Evolutionary conservation across 208 protist genomes (phyloP), one percentile per base, ranked within the genome.

Genomic region (Wallacemonas sp.): DNA sequence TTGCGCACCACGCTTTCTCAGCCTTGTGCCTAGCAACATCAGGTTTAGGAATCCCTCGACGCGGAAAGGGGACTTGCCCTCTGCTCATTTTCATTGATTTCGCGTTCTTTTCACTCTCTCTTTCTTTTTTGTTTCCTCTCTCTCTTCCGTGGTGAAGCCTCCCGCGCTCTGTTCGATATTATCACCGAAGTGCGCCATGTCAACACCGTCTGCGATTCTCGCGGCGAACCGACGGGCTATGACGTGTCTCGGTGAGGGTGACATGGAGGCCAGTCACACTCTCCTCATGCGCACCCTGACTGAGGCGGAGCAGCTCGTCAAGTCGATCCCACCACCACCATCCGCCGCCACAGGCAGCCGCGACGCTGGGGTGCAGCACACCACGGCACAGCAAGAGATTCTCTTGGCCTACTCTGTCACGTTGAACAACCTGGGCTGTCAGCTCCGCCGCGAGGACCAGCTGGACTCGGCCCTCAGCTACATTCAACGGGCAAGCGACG

Each of bases 401-500:
- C 79, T 89, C 15, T 74, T 90, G 11, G 77, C 68, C 27, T 80
- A 89, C 68, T 82, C 84, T 9, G 62, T 82, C 26, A 91, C 90
- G 22, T 66, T 94, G 14, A 91, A 87, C 71, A 96, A 96, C 46
- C 56, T 93, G 22, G 90, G 90, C 28, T 96, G 87, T 47, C 72
- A 86, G 34, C 79, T 81, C n/a, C 81, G 88, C n/a, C 82, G 85
- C 4, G 73, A 80, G 21, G 75, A 77, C 33, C 30, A 75, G 22
- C 34, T 56, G 3, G 66, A 75, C 1, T 87, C 75, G 3, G 90
- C 90, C 1, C 63, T 91, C 28, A 36, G 42, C 9, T 79, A 68
- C 26, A 68, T 96, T 3, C 38, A 75, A 24, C 54, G 78, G 2
- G 90, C 90, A 0, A 62, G 77, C 1, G 72, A 80, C 28, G 71